A percentile compares a stretch with the other conserved stretches of the same genome.
These are phyloP conservation scores for Globisporangium middletonii DNA, from an alignment of 352 stramenopile species.

Conservation along the genomic window DNA sequence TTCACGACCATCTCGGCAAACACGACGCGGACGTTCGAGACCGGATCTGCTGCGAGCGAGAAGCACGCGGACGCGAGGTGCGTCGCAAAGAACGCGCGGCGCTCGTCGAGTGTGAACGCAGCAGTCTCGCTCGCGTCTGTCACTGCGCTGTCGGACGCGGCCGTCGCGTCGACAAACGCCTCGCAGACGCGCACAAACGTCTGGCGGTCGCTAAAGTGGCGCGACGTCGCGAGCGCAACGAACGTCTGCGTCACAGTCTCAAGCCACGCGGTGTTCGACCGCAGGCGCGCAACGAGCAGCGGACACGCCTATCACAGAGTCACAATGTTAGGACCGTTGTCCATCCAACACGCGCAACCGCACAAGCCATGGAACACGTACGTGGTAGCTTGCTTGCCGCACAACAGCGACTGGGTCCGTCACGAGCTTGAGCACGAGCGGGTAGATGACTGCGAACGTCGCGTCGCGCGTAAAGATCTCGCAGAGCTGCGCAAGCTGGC, in stretches of 20 bases:
- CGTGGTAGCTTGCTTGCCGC: conserved; percentile 62
- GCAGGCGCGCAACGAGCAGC: conserved; percentile 44
- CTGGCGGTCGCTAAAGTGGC: conserved; percentile 59
- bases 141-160: neutral
- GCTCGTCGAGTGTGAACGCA: neutral
- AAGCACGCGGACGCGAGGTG: conserved; percentile 52
- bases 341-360: too few species aligned
- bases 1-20: conserved; percentile 41
- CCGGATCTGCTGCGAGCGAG: conserved; percentile 42
- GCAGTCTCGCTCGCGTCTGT: neutral
- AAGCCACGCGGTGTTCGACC: conserved; percentile 39
- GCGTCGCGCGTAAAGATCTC: conserved; percentile 58
- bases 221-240: conserved; percentile 40
- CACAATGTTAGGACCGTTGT: neutral
- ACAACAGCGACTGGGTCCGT: conserved; percentile 71
- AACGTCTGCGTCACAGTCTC: conserved; percentile 43
- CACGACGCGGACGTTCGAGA: conserved; percentile 71
- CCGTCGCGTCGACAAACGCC: conserved; percentile 29
- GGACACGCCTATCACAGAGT: conserved; percentile 43
- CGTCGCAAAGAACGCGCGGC: conserved; percentile 38
- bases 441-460: conserved; percentile 74
- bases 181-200: conserved; percentile 61
- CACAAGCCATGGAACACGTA: conserved; percentile 1
- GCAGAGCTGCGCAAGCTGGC: conserved; percentile 70
- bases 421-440: conserved; percentile 69